Conservation (phyloP, 805 yeast species). For the Priceomyces fermenticarens region DNA sequence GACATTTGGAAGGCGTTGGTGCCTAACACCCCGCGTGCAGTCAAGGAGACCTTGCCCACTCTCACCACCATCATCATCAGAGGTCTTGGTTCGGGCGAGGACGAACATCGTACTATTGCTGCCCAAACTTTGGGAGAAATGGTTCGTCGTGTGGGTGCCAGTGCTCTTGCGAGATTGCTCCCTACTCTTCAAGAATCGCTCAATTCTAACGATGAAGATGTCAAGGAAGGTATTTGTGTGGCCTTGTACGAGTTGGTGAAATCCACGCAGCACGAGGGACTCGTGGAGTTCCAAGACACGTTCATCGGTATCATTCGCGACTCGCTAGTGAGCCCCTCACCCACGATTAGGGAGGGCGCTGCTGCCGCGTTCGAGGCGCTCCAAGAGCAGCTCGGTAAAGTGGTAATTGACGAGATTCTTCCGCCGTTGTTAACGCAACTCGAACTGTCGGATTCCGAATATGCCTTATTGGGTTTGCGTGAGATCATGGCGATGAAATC, state of each 20-base stretch:
- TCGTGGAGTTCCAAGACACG: slow-evolving; percentile 60
- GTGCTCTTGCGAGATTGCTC: slow-evolving; percentile 76
- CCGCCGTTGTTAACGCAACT: slow-evolving; percentile 78
- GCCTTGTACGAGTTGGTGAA: slow-evolving; percentile 84
- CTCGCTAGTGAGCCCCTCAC: slow-evolving; percentile 72
- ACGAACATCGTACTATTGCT: slow-evolving; percentile 77
- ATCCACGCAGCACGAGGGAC: slow-evolving; percentile 61
- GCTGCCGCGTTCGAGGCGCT: slow-evolving; percentile 87
- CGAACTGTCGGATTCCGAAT: slow-evolving; percentile 54
- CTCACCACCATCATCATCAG: slow-evolving; percentile 77
- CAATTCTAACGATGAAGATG: slow-evolving; percentile 62
- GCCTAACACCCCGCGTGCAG: slow-evolving; percentile 91
- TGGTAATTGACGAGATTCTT: slow-evolving; percentile 82
- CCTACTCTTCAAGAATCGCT: slow-evolving; percentile 78
- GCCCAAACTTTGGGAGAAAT: slow-evolving; percentile 93
- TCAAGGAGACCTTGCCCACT: slow-evolving; percentile 86
- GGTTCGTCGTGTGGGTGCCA: slow-evolving; percentile 89
- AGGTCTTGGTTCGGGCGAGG: slow-evolving; percentile 79
- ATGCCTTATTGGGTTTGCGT: slow-evolving; percentile 82
- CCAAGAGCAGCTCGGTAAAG: slow-evolving; percentile 77
- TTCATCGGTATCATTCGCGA: slow-evolving; percentile 74
- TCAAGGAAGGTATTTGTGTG: slow-evolving; percentile 94
- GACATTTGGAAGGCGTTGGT: slow-evolving; percentile 97
- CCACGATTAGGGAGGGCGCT: slow-evolving; percentile 83
- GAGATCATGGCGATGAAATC: slow-evolving; percentile 91